Evolutionary conservation across 352 stramenopile genomes (phyloP), one percentile per base, ranked within the genome.

Genomic region (Pythium sp.): DNA sequence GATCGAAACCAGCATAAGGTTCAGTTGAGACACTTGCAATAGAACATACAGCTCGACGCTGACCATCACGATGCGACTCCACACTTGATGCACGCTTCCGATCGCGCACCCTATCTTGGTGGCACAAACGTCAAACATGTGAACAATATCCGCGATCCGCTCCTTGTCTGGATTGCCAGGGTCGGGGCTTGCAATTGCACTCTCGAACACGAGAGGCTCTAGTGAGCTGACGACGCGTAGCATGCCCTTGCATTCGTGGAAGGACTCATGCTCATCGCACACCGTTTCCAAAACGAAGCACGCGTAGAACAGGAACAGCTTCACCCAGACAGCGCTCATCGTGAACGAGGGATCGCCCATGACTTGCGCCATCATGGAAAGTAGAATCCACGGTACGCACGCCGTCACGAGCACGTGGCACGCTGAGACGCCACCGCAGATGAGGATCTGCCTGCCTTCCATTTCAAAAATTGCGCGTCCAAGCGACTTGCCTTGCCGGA

Each of bases 361-460:
- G 56, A 73, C 72, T 6, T 72, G 59, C 3, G 3, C 54, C 53
- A 87, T 67, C 55, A 87, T 62, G 59, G 72, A 61, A 64, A 80
- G 87, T 1, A 89, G 72, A 15, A 81, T 68, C 3, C 86, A 65
- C 5, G 81, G 79, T 7, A 75, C 76, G 24, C 68, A 67, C 3
- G 76, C 55, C 58, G 82, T 76, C 55, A 77, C 85, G 20, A 73
- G 57, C 5, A 86, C 62, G 51, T 72, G 81, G 26, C 60, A 67
- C 9, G 87, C 41, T 41, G 77, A 75, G 53, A 87, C 70, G 30
- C 76, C 36, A 28, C 79, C 80, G 51, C 81, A 86, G 11, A 62
- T 46, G 0, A 69, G 38, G 3, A 89, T 24, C 12, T 76, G 69
- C 24, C 71, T 66, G 34, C 56, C 64, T 53, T 89, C 72, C 0